A percentile compares a stretch with the other conserved stretches of the same genome.
Evolutionary conservation across 257 asterid species (phyloP).

Genomic region (Paraleonurus japonicus): DNA sequence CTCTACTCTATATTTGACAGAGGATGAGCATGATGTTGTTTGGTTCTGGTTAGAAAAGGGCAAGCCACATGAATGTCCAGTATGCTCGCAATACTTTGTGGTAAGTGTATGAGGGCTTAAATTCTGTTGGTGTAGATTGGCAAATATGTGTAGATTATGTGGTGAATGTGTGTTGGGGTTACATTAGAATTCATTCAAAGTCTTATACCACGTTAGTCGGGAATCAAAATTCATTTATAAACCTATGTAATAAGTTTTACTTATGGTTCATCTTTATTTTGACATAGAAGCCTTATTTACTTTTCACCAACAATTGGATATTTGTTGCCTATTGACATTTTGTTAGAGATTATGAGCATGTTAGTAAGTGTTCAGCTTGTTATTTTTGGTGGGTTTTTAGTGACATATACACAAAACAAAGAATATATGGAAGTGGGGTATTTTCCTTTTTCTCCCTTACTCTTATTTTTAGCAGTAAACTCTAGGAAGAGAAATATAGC

Average conservation of each 20-base stretch:
- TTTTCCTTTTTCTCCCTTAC: no score
- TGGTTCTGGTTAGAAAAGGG: conserved; percentile 99
- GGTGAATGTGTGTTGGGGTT: conserved; percentile 32
- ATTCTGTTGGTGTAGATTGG: not conserved
- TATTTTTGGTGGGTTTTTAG: not conserved
- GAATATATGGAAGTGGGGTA: no score
- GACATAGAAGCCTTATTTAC: not conserved
- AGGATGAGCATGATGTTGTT: conserved; percentile 96
- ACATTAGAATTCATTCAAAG: not conserved
- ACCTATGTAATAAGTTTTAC: not conserved
- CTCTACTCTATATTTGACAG: conserved; percentile 43
- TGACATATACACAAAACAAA: no score
- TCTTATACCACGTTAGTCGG: conserved; percentile 8
- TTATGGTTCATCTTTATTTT: not conserved
- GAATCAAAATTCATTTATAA: conserved; percentile 38
- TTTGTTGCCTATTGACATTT: not conserved
- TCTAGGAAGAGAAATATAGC: not conserved
- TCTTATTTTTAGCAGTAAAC: not conserved
- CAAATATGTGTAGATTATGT: conserved; percentile 40
- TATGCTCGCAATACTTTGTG: conserved; percentile 83
- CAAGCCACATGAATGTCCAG: conserved; percentile 94
- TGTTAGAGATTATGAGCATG: not conserved
- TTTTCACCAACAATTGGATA: not conserved
- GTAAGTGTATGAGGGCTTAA: conserved; percentile 41
- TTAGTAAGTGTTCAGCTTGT: not conserved